A percentile compares a stretch with the other conserved stretches of the same genome.
These are phyloP conservation scores for Phoma sp. DNA, from an alignment of 2,329 filamentous ascomycete genomes.

Conservation along the genomic window DNA sequence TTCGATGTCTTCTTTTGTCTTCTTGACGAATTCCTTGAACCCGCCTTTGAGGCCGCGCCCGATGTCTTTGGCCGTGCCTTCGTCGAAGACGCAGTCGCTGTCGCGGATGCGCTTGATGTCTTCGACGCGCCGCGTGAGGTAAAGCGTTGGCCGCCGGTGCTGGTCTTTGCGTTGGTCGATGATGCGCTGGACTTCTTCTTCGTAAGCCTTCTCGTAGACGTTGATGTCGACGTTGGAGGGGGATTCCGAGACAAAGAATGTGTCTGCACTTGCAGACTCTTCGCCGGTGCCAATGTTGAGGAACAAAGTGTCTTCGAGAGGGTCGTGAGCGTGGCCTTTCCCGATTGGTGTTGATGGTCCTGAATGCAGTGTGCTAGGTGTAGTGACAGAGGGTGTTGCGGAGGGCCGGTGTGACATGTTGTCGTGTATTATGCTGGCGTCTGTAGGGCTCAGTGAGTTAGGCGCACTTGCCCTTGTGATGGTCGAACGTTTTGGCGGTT, in stretches of 20 bases:
- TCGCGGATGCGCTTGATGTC: conserved; percentile 48
- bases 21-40: conserved; percentile 45
- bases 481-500: conserved; percentile 11
- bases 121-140: conserved; percentile 59
- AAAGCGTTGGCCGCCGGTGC: conserved; percentile 59
- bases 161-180: conserved; percentile 53
- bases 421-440: conserved; percentile 39
- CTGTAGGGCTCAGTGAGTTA: conserved; percentile 23
- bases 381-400: conserved; percentile 28
- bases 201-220: conserved; percentile 87
- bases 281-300: conserved; percentile 76
- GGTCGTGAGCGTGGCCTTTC: conserved; percentile 68
- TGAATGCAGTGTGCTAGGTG: conserved; percentile 25
- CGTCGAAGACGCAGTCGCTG: conserved; percentile 41
- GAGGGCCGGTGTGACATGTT: conserved; percentile 41
- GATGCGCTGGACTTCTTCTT: conserved; percentile 80
- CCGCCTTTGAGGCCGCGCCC: conserved; percentile 39
- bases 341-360: conserved; percentile 40
- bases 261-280: conserved; percentile 44
- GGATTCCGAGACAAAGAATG: conserved; percentile 75
- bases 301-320: conserved; percentile 69
- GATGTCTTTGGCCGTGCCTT: conserved; percentile 27
- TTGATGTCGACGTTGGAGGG: conserved; percentile 84
- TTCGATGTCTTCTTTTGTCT: conserved; percentile 43
- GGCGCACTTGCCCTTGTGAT: conserved; percentile 27